Evolutionary conservation across 192 early-diverging fungal species (phyloP).

Genomic region (Funneliformis mosseae): DNA sequence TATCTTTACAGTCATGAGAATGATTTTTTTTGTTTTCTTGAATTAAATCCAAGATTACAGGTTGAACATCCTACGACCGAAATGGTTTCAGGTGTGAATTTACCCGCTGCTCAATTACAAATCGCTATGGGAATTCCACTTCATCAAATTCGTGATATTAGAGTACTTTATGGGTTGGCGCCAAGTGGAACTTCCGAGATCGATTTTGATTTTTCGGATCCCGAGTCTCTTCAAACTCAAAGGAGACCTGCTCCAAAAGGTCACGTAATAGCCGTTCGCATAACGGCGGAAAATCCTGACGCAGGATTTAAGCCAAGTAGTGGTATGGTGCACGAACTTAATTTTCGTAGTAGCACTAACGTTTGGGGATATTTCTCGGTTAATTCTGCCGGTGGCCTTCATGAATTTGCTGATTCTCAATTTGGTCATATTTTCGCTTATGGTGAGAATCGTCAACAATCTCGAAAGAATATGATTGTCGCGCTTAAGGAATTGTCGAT

Average conservation of each 20-base stretch:
- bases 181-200: conserved; percentile 86
- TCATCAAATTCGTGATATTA: conserved; percentile 92
- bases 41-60: conserved; percentile 97
- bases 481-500: conserved; percentile 98
- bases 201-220: conserved; percentile 89
- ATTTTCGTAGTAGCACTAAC: conserved; percentile 92
- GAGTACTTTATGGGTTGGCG: conserved; percentile 90
- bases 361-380: conserved; percentile 99
- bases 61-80: conserved; percentile 99
- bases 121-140: conserved; percentile 99
- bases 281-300: conserved; percentile 99
- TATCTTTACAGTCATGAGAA: conserved; percentile 90
- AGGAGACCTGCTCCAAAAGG: conserved; percentile 93
- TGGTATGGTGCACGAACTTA: conserved; percentile 96
- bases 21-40: conserved; percentile 92
- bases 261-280: conserved; percentile 97
- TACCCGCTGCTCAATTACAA: conserved; percentile 97
- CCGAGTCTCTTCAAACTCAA: conserved; percentile 77
- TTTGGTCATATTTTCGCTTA: conserved; percentile 99
- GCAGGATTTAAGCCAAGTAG: conserved; percentile 98
- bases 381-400: conserved; percentile 89
- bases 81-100: conserved; percentile 97
- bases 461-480: conserved; percentile 95
- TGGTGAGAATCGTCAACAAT: conserved; percentile 90
- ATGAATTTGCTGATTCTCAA: conserved; percentile 99